phyloP scores from a whole-genome alignment of 176 grass and related monocot species.

The Pontederia paniculata region DNA sequence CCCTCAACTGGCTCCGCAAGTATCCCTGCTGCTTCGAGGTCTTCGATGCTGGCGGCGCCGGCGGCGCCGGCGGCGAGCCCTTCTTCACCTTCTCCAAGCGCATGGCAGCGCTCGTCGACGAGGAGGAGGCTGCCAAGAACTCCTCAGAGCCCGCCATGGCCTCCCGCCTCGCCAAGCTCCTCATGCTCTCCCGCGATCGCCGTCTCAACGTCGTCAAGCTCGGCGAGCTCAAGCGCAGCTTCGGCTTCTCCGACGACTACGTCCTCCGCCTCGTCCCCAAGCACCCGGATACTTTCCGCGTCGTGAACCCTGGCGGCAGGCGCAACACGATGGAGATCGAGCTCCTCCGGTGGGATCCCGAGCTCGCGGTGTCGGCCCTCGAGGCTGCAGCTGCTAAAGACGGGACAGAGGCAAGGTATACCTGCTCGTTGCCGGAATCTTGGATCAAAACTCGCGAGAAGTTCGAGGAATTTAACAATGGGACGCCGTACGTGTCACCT shows the following conservation, averaged over 20 bases:
- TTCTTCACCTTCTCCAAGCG: conserved; percentile 75
- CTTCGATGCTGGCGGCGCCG: conserved; percentile 21
- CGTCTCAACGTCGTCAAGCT: conserved; percentile 73
- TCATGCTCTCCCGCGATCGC: conserved; percentile 56
- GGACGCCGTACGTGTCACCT: conserved; percentile 67
- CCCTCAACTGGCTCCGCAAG: conserved; percentile 88
- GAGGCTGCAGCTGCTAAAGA: conserved; percentile 21
- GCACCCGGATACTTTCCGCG: conserved; percentile 56
- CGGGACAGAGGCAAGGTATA: conserved; percentile 28
- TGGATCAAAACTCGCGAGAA: conserved; percentile 49
- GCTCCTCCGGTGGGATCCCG: conserved; percentile 53
- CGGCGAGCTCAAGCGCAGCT: conserved; percentile 45
- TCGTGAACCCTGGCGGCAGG: conserved; percentile 41
- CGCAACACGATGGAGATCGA: conserved; percentile 62
- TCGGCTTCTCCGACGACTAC: conserved; percentile 87
- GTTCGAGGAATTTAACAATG: conserved; percentile 62
- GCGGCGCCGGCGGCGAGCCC: conserved; percentile 20
- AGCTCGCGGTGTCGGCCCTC: conserved; percentile 43
- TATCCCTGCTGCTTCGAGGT: conserved; percentile 80
- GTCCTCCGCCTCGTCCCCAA: conserved; percentile 58
- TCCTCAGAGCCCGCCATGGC: conserved; percentile 60
- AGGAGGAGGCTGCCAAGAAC: conserved; percentile 41
- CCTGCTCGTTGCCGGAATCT: conserved; percentile 46
- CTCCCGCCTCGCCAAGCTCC: conserved; percentile 47
- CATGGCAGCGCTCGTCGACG: conserved; percentile 57